Conservation (phyloP, 164 flowering plant genomes). For the Magnolia kwangsiensis region DNA sequence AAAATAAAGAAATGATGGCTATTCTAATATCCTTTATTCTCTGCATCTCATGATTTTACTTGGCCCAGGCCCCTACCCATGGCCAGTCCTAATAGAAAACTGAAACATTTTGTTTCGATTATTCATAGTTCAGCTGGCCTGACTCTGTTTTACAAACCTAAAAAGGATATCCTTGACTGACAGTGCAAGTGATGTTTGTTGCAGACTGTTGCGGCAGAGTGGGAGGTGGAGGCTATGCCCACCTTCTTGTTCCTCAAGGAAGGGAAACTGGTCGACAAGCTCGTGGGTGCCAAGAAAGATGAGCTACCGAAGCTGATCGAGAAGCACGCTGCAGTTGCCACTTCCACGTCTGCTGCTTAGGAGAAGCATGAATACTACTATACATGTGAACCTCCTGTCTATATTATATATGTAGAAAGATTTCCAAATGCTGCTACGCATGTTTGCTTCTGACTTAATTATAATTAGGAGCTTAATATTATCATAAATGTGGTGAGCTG, state of each 20-base stretch:
- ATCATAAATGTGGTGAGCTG: background rate
- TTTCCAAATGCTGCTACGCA: background rate
- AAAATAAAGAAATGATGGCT: too few species aligned
- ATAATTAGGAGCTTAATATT: background rate
- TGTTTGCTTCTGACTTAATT: too few species aligned
- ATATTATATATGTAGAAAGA: background rate
- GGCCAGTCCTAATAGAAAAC: too few species aligned
- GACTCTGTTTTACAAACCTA: too few species aligned
- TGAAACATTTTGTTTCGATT: too few species aligned
- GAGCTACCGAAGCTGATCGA: conserved; percentile 23
- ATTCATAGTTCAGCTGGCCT: too few species aligned
- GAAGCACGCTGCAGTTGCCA: conserved; percentile 10
- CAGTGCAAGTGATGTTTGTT: conserved; percentile 1
- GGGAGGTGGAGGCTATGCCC: conserved; percentile 69
- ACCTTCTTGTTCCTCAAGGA: conserved; percentile 64
- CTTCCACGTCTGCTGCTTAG: background rate
- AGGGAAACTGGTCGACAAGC: conserved; percentile 47
- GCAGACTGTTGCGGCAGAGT: conserved; percentile 54
- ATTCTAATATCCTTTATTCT: too few species aligned
- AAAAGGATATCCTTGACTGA: too few species aligned
- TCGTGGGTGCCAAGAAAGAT: conserved; percentile 64
- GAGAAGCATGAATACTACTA: too few species aligned
- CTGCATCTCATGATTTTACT: too few species aligned
- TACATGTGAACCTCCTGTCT: background rate
- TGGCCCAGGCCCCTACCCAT: too few species aligned